These are phyloP conservation scores for Yarrowia osloensis DNA, from an alignment of 805 yeast genomes.

Conservation along the genomic window DNA sequence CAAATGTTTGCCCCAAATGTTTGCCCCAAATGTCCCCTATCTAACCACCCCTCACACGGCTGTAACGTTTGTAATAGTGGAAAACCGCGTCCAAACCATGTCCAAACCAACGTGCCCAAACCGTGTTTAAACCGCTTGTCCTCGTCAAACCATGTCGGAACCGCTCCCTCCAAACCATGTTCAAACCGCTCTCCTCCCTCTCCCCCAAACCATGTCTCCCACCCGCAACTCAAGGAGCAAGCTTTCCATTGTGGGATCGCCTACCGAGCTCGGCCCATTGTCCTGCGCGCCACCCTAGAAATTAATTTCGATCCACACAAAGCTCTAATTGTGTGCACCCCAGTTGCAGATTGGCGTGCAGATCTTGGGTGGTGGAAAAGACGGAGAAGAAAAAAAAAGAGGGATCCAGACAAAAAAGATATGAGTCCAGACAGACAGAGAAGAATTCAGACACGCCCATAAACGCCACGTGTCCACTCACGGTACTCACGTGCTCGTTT, in stretches of 20 bases:
- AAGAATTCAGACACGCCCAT: too few species aligned
- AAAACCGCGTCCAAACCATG: too few species aligned
- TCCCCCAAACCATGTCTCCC: not conserved
- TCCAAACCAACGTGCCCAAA: too few species aligned
- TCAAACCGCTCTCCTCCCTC: not conserved
- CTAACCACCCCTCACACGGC: not conserved
- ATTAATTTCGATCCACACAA: conserved; percentile 22
- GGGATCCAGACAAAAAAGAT: too few species aligned
- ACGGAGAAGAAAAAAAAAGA: not conserved
- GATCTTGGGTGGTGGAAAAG: not conserved
- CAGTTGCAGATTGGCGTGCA: conserved; percentile 28
- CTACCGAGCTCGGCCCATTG: not conserved
- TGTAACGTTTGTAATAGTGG: not conserved
- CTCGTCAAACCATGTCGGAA: too few species aligned
- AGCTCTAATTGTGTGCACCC: conserved; percentile 28
- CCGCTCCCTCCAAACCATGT: too few species aligned
- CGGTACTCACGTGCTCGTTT: too few species aligned
- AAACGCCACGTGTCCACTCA: too few species aligned
- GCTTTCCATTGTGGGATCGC: conserved; percentile 12
- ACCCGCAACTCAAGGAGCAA: not conserved
- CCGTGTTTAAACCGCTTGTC: too few species aligned
- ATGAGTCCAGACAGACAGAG: too few species aligned
- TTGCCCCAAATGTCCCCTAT: too few species aligned
- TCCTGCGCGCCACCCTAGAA: conserved; percentile 11
- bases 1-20: too few species aligned